Percentiles rank a stretch among this genome's conserved stretches.
Conservation (phyloP, 345 rosid species). For the Stellera chamaejasme region DNA sequence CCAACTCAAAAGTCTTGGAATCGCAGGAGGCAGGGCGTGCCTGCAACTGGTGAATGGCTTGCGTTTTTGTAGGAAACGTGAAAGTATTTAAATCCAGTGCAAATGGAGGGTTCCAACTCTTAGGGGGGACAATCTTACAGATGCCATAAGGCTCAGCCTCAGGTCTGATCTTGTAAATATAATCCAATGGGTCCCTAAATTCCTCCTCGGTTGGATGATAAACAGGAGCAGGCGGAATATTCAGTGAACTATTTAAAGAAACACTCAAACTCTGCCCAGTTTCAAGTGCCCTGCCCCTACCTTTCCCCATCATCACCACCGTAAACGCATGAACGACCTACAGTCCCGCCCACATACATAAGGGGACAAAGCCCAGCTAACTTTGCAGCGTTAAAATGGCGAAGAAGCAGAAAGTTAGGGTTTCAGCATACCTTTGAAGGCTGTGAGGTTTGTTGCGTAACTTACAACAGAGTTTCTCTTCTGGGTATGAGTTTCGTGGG, state of each 20-base stretch:
- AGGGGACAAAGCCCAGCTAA: background rate
- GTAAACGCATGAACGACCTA: slow-evolving; percentile 15
- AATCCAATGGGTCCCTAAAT: slow-evolving; percentile 77
- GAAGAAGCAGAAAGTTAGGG: slow-evolving; percentile 34
- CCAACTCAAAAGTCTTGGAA: slow-evolving; percentile 80
- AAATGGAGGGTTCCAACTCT: slow-evolving; percentile 70
- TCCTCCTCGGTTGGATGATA: slow-evolving; percentile 81
- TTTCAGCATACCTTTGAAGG: slow-evolving; percentile 36
- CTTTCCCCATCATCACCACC: slow-evolving; percentile 66
- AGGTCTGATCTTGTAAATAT: slow-evolving; percentile 62
- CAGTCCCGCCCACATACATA: background rate
- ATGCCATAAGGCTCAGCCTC: slow-evolving; percentile 93
- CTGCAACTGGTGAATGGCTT: slow-evolving; percentile 95
- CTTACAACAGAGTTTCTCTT: background rate
- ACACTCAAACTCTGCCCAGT: slow-evolving; percentile 47
- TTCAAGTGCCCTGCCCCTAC: slow-evolving; percentile 80
- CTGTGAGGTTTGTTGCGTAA: slow-evolving; percentile 2
- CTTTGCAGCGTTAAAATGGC: background rate
- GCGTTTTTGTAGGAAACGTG: slow-evolving; percentile 82
- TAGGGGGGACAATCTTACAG: slow-evolving; percentile 89
- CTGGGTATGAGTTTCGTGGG: slow-evolving; percentile 16
- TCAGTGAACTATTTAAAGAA: slow-evolving; percentile 24
- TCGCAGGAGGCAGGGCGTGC: slow-evolving; percentile 82
- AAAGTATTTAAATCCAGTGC: slow-evolving; percentile 58
- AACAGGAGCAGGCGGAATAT: slow-evolving; percentile 59